Conservation (phyloP, 495 filamentous ascomycete genomes). For the Penicillium salamii region DNA sequence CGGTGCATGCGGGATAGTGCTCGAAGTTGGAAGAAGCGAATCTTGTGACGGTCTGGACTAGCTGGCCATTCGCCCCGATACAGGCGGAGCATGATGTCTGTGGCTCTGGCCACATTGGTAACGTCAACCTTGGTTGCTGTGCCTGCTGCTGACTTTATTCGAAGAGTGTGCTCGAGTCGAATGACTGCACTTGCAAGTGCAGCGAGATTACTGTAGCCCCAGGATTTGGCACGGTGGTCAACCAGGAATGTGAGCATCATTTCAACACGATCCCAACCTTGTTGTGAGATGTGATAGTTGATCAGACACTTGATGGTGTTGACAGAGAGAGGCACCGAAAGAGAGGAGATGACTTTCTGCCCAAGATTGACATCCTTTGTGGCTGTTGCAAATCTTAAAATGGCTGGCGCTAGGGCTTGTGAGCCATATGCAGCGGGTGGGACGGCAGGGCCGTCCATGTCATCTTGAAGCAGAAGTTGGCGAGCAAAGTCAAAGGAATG, state of each 20-base stretch:
- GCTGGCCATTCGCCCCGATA: slow-evolving; percentile 28
- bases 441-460: slow-evolving; percentile 58
- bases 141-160: slow-evolving; percentile 6
- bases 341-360: slow-evolving; percentile 36
- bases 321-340: slow-evolving; percentile 36
- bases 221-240: slow-evolving; percentile 38
- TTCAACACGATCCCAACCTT: slow-evolving; percentile 47
- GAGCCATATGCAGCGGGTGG: slow-evolving; percentile 42
- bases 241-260: slow-evolving; percentile 42
- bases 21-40: slow-evolving; percentile 25
- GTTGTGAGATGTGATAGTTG: slow-evolving; percentile 45
- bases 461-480: slow-evolving; percentile 54
- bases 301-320: slow-evolving; percentile 50
- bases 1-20: slow-evolving; percentile 25
- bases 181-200: slow-evolving; percentile 43
- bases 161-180: slow-evolving; percentile 28
- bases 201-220: slow-evolving; percentile 47
- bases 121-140: slow-evolving; percentile 1
- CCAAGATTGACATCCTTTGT: slow-evolving; percentile 47
- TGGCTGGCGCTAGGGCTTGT: slow-evolving; percentile 49
- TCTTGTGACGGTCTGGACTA: slow-evolving; percentile 16
- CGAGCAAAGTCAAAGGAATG: slow-evolving; percentile 48
- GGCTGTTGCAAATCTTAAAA: slow-evolving; percentile 56
- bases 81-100: slow-evolving; percentile 31
- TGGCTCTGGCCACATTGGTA: slow-evolving; percentile 18